Evolutionary conservation across 1,139 yeast genomes (phyloP).

Genomic region (Diutina catenulata): DNA sequence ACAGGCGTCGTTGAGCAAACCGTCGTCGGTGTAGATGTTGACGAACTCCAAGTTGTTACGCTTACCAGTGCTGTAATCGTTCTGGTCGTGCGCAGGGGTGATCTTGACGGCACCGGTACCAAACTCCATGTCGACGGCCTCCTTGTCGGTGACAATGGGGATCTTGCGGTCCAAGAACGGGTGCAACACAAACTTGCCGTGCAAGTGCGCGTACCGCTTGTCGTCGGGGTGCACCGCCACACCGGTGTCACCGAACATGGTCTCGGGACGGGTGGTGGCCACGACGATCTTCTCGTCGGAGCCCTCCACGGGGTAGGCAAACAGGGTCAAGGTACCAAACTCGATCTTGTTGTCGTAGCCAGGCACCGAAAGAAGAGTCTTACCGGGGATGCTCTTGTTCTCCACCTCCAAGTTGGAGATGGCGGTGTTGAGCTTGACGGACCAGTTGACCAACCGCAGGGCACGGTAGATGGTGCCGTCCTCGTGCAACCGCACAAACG

Average conservation of each 20-base stretch:
- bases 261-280: slow-evolving; percentile 98
- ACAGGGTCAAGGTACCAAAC: slow-evolving; percentile 91
- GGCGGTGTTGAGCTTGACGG: slow-evolving; percentile 88
- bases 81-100: slow-evolving; percentile 96
- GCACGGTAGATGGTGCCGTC: slow-evolving; percentile 96
- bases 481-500: slow-evolving; percentile 82
- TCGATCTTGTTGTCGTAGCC: slow-evolving; percentile 85
- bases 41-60: slow-evolving; percentile 82
- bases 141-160: slow-evolving; percentile 82
- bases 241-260: slow-evolving; percentile 95
- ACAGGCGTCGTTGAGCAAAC: slow-evolving; percentile 80
- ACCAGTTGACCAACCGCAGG: slow-evolving; percentile 90
- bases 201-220: slow-evolving; percentile 82
- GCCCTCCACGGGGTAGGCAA: slow-evolving; percentile 79
- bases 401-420: slow-evolving; percentile 94
- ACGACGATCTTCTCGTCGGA: slow-evolving; percentile 85
- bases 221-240: slow-evolving; percentile 97
- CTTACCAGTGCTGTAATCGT: slow-evolving; percentile 94
- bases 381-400: slow-evolving; percentile 77
- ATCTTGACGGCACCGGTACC: slow-evolving; percentile 99
- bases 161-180: slow-evolving; percentile 80
- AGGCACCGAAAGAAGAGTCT: slow-evolving; percentile 74
- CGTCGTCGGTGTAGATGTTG: slow-evolving; percentile 87
- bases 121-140: slow-evolving; percentile 97
- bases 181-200: slow-evolving; percentile 84